Conservation (phyloP, 768 basidiomycete species). For the Daedalea quercina region DNA sequence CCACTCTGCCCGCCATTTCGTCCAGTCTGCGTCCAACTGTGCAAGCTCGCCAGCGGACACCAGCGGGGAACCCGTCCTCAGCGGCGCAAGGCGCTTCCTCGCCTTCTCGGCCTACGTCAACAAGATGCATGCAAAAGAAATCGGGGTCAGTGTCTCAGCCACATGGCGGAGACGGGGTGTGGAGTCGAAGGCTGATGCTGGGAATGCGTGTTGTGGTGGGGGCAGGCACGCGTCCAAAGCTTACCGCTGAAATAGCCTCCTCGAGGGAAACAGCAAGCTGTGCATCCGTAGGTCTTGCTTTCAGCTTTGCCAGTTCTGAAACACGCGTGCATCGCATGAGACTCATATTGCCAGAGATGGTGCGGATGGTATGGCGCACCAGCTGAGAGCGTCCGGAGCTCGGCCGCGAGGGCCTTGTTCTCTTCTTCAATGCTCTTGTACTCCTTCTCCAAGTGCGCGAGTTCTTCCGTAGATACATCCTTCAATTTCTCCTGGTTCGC, state of each 20-base stretch:
- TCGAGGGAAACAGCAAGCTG: constrained; percentile 53
- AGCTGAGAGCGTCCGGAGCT: constrained; percentile 42
- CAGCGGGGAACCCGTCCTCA: constrained; percentile 59
- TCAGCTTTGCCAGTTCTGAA: constrained; percentile 60
- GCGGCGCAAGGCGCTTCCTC: constrained; percentile 47
- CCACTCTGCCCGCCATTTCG: constrained; percentile 80
- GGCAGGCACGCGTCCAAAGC: constrained; percentile 12
- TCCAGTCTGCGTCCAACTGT: constrained; percentile 68
- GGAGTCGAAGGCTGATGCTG: too few relatives aligned
- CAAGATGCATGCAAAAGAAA: neutral
- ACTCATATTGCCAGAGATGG: constrained; percentile 6
- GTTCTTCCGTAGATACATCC: constrained; percentile 53
- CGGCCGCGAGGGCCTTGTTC: constrained; percentile 43
- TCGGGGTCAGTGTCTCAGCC: neutral
- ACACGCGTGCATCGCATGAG: neutral
- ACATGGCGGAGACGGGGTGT: too few relatives aligned
- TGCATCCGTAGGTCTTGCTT: constrained; percentile 58
- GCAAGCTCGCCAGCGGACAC: constrained; percentile 69
- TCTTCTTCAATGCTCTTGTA: constrained; percentile 50
- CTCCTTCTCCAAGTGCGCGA: constrained; percentile 55
- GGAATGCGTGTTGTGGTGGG: neutral
- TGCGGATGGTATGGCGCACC: constrained; percentile 28
- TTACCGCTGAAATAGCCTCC: constrained; percentile 47
- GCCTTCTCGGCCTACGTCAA: constrained; percentile 42
- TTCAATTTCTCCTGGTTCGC: constrained; percentile 72